Base-by-base conservation (phyloP, 1,139 yeast species). In the Taphrina deformans region DNA sequence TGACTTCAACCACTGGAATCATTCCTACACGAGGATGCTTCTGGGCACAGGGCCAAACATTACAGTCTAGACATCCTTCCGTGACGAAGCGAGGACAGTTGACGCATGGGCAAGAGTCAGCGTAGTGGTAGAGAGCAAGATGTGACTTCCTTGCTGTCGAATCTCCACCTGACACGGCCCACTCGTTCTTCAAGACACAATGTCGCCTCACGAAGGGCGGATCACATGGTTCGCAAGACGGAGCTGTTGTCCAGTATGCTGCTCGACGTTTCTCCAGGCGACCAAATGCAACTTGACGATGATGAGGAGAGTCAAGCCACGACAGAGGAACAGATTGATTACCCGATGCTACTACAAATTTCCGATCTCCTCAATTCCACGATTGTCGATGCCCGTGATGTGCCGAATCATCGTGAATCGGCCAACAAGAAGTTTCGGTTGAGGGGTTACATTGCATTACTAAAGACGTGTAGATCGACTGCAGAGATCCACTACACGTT, bases 271-370 rank as follows among this genome's bases (percentile, higher is more conserved):
- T 14, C 62, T 26, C 62, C 62, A 2, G 53, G 50, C 38, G 55
- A 58, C 6, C 62, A 46, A 4, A 46, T 46, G 62, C 48, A 44
- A n/a, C 9, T 44, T 44, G 48, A 40, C 45, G 31, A 52, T 14
- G 2, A 26, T 33, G 18, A 41, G 24, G 14, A 14, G 16, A 12
- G 21, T 26, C 12, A 24, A 18, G 26, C 12, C 1, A 23, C 5
- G 1, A 7, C 10, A 27, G n/a, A 21, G 9, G 48, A 44, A 21
- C 7, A 21, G 26, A 23, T 44, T 9, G 61, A 55, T 3, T 31
- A 45, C n/a, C 53, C 53, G 6, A 21, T 41, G 24, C 45, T 45
- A 5, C 62, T 58, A 24, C 53, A 41, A 5, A 23, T 46, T 3
- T 41, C 27, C 26, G 41, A 45, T n/a, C 51, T 58, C 35, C 44